Evolutionary conservation across 2,329 filamentous ascomycete species (phyloP), one percentile per base, ranked within the genome.

Genomic region (Xylariaceae sp.): DNA sequence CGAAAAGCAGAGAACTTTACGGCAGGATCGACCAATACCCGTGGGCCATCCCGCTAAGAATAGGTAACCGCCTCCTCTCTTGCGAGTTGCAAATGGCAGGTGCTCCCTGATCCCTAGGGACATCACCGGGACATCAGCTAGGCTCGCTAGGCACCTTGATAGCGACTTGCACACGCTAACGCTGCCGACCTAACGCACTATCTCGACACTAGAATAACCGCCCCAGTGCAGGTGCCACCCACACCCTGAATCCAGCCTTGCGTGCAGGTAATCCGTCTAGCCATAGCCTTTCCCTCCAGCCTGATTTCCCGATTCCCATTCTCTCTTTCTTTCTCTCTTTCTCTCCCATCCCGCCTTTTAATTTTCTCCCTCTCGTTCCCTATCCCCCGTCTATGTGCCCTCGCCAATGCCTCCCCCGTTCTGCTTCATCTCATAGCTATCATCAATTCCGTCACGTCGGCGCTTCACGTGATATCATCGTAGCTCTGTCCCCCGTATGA

Each of bases 281-380:
- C 37, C 37, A 58, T 56, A 66, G 64, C 64, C 64, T 66, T 64
- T 66, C 64, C 56, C 59, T 55, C 62, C 64, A 66, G 64, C 64
- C 64, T 65, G 64, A 65, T 66, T 60, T 55, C 57, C 42, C 55
- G 53, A 55, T 60, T 37, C 45, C 55, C 30, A n/a, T 54, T 42
- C 13, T 11, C 42, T 47, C 39, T 52, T 49, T 47, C 34, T 50
- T 34, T 56, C 44, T 11, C 7, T 49, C 53, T 62, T 53, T 55
- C 23, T 49, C 9, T 37, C 4, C n/a, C 23, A n/a, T 48, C 42
- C 45, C 47, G 37, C 23, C 47, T 23, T 52, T 35, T 3, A 5
- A 45, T 57, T 60, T 47, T 53, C 15, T 53, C 23, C 49, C 10
- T 30, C 23, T 30, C 23, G 23, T 30, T 30, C 23, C 23, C 23